phyloP scores from a whole-genome alignment of 495 filamentous ascomycete genomes.

The Penicillium ochrochloron region DNA sequence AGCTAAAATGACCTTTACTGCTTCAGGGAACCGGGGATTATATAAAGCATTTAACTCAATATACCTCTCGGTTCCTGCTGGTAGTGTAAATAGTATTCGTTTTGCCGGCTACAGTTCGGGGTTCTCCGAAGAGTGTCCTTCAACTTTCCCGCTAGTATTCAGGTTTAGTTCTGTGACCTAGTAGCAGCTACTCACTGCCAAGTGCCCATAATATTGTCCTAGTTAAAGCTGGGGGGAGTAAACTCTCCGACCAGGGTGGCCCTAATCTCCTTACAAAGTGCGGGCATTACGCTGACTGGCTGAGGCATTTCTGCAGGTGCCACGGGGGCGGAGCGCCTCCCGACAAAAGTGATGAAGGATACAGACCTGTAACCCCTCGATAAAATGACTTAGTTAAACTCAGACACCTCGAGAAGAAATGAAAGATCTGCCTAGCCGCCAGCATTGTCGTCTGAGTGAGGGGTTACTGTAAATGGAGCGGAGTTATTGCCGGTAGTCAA shows the following conservation, averaged over 20 bases:
- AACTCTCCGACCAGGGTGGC: background rate
- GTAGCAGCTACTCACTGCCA: background rate
- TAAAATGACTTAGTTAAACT: background rate
- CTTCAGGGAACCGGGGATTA: background rate
- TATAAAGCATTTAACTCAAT: background rate
- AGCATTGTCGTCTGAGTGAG: background rate
- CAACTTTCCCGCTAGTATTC: background rate
- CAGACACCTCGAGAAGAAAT: background rate
- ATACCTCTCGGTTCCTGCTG: background rate
- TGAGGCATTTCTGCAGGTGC: conserved; percentile 5
- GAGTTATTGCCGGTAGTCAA: conserved; percentile 11
- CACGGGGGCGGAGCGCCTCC: conserved; percentile 7
- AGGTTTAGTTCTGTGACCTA: background rate
- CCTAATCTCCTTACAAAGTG: conserved; percentile 3
- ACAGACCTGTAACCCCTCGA: background rate
- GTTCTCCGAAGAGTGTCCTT: background rate
- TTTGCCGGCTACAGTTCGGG: background rate
- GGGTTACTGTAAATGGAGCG: conserved; percentile 10
- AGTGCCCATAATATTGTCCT: background rate
- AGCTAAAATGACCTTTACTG: background rate
- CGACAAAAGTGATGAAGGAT: conserved; percentile 2
- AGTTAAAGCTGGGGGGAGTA: background rate
- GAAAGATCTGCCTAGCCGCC: background rate
- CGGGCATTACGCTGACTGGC: conserved; percentile 16
- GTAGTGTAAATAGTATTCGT: too few species aligned